Evolutionary conservation across 331 rosid genomes (phyloP).

Genomic region (Malus hybrid): DNA sequence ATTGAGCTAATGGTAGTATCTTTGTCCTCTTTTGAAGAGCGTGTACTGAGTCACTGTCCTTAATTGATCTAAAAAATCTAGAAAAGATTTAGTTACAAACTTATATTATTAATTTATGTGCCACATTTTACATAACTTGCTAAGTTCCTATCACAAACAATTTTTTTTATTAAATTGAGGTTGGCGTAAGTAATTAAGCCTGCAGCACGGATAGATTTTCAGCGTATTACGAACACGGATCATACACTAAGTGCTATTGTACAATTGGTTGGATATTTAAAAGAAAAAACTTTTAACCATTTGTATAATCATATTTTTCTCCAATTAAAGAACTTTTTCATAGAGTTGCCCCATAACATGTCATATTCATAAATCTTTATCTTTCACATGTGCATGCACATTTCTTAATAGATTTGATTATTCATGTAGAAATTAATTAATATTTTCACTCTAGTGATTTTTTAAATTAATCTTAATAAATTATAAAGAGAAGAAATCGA

Average conservation of each 20-base stretch:
- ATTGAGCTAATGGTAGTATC: not conserved
- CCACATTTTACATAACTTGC: slow-evolving; percentile 7
- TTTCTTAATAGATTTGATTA: not conserved
- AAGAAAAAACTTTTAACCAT: too few relatives aligned
- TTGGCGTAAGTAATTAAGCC: not conserved
- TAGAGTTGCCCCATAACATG: not conserved
- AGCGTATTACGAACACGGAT: accelerated
- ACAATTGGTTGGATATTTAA: too few relatives aligned
- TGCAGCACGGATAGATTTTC: not conserved
- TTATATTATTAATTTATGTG: not conserved
- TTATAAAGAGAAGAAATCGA: too few relatives aligned
- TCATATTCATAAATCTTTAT: not conserved
- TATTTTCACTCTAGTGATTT: too few relatives aligned
- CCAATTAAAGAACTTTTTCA: not conserved
- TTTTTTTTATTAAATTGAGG: not conserved
- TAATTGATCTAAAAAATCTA: slow-evolving; percentile 26
- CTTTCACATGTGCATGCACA: not conserved
- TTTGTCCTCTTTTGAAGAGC: slow-evolving; percentile 24
- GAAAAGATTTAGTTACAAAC: slow-evolving; percentile 18
- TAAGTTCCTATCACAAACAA: not conserved
- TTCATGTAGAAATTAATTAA: not conserved
- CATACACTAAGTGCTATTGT: too few relatives aligned
- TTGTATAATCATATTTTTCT: not conserved
- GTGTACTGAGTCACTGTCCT: slow-evolving; percentile 24
- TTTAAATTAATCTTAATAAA: too few relatives aligned